These are phyloP conservation scores for Cymbopogon citratus DNA, from an alignment of 176 grass and related monocot species.

Conservation along the genomic window DNA sequence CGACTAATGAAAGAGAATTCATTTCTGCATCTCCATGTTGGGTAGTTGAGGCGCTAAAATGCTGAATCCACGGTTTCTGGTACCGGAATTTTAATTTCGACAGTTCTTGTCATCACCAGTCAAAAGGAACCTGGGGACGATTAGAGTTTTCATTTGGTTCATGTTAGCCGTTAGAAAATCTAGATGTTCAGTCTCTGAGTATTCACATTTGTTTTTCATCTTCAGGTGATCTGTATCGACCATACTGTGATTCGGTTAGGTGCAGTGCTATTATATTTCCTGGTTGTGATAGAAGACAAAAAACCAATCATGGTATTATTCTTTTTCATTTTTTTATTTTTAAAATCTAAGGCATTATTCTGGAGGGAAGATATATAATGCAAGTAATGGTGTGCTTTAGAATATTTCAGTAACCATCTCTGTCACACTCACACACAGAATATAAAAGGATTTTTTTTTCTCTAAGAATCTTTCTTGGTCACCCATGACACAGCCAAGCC, in stretches of 20 bases:
- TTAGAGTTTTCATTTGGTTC: neutral
- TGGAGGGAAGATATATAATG: neutral
- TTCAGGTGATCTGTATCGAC: neutral
- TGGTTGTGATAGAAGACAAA: neutral
- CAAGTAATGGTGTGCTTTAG: neutral
- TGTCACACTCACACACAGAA: neutral
- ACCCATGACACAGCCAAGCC: conserved; percentile 2
- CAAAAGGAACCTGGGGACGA: neutral
- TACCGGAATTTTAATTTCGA: neutral
- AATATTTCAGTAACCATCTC: neutral
- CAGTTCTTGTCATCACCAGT: neutral
- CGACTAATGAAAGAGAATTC: neutral
- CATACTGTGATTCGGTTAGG: neutral
- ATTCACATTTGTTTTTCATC: conserved; percentile 1
- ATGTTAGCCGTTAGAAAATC: neutral
- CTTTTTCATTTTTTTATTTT: neutral
- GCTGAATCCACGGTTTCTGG: conserved; percentile 1
- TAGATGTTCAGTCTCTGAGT: neutral
- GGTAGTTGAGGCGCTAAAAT: conserved; percentile 10
- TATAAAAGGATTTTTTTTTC: neutral
- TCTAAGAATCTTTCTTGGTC: conserved; percentile 21
- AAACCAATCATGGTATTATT: neutral
- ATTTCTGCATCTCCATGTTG: conserved; percentile 5
- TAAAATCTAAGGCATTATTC: neutral
- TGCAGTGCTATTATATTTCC: neutral